Conservation (phyloP, 2,329 filamentous ascomycete genomes). For the Zelopaecilomyces penicillatus region DNA sequence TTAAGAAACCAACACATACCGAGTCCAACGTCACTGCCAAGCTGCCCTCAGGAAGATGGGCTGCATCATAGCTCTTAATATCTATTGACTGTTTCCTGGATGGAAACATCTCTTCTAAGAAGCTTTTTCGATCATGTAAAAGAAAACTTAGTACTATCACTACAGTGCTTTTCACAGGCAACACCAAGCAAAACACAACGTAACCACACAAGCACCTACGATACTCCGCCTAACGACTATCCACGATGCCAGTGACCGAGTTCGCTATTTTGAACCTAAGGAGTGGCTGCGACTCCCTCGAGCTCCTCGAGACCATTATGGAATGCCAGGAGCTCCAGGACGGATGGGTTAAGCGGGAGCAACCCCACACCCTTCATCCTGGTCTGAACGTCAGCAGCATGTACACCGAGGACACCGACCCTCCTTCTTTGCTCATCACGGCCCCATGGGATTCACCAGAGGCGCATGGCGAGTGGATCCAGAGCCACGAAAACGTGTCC, state of each 20-base stretch:
- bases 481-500: conserved; percentile 30
- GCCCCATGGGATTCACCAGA: conserved; percentile 36
- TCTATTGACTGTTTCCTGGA: too few relatives aligned
- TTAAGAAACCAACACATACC: too few relatives aligned
- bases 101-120: too few relatives aligned
- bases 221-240: not conserved
- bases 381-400: conserved; percentile 26
- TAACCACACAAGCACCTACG: not conserved
- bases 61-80: too few relatives aligned
- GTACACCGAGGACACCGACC: conserved; percentile 27
- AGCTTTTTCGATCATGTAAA: too few relatives aligned
- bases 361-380: conserved; percentile 25
- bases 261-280: conserved; percentile 28
- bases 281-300: conserved; percentile 19
- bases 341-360: conserved; percentile 29
- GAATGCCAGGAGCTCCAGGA: conserved; percentile 28
- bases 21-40: too few relatives aligned
- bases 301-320: conserved; percentile 24
- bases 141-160: too few relatives aligned
- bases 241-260: conserved; percentile 32
- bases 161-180: too few relatives aligned
- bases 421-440: conserved; percentile 32
- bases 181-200: not conserved
- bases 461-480: conserved; percentile 35
- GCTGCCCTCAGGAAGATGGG: too few relatives aligned